phyloP scores from a whole-genome alignment of 805 yeast species.

The Candida orba region DNA sequence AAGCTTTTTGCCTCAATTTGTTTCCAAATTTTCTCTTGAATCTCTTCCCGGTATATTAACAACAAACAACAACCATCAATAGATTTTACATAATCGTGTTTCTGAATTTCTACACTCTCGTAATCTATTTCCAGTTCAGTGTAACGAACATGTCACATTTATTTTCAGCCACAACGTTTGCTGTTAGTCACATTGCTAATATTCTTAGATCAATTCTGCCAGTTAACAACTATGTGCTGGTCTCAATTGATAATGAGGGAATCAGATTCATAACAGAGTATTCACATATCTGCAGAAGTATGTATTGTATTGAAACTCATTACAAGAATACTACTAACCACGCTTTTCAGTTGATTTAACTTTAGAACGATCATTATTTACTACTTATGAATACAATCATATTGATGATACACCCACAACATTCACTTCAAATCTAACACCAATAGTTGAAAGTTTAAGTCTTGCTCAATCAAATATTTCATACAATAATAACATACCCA shows the following conservation, averaged over 20 bases:
- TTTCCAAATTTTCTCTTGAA: background rate
- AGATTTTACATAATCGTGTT: too few species aligned
- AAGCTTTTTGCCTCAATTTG: background rate
- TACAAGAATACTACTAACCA: too few species aligned
- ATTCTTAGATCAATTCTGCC: conserved; percentile 37
- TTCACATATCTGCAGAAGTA: conserved; percentile 30
- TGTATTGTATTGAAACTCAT: background rate
- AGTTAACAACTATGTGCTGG: conserved; percentile 32
- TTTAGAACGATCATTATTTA: conserved; percentile 30
- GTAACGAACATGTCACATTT: conserved; percentile 1
- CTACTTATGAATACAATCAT: conserved; percentile 22
- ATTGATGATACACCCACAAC: conserved; percentile 15
- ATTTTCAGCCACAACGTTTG: conserved; percentile 41
- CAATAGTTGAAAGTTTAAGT: conserved; percentile 44
- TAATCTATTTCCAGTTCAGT: too few species aligned
- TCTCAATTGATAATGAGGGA: conserved; percentile 44
- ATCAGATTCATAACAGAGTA: conserved; percentile 43
- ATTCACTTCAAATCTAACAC: conserved; percentile 37
- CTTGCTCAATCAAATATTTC: conserved; percentile 27
- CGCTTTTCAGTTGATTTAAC: conserved; percentile 25
- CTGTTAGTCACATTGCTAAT: conserved; percentile 38
- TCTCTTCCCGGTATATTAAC: conserved; percentile 2
- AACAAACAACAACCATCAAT: background rate
- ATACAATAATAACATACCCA: conserved; percentile 3
- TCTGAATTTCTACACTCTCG: too few species aligned